Conservation (phyloP, 2,329 filamentous ascomycete genomes). For the Aspergillus flavus region DNA sequence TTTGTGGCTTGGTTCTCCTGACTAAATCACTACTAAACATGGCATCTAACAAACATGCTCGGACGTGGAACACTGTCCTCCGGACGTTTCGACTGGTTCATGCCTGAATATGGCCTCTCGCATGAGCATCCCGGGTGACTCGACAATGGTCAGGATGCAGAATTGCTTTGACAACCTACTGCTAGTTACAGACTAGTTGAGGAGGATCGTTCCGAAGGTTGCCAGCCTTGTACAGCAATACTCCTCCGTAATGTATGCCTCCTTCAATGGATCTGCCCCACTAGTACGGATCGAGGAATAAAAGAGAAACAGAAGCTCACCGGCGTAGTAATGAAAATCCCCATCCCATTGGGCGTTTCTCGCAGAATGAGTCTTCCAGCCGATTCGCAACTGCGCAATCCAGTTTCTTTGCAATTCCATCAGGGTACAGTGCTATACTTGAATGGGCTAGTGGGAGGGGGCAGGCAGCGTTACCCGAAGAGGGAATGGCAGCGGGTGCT, state of each 20-base stretch:
- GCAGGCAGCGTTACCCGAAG: background rate
- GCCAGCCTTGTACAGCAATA: background rate
- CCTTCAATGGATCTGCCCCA: too few species aligned
- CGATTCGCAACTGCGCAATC: background rate
- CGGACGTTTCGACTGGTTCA: background rate
- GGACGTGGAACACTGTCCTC: background rate
- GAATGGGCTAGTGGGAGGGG: background rate
- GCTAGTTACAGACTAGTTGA: background rate
- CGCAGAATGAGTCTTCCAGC: background rate
- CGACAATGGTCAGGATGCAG: background rate
- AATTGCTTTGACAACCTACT: background rate
- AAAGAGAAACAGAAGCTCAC: background rate
- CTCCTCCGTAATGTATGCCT: too few species aligned
- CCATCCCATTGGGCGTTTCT: background rate
- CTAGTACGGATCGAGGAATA: too few species aligned
- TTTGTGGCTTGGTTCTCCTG: background rate
- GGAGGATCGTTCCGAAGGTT: too few species aligned
- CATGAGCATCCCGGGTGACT: constrained; percentile 7
- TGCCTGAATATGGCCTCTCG: background rate
- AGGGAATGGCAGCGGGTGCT: constrained; percentile 14
- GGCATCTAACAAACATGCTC: background rate
- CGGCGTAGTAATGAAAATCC: background rate
- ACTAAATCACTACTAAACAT: background rate
- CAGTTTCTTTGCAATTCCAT: background rate
- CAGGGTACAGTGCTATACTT: background rate